Evolutionary conservation across 768 basidiomycete genomes (phyloP), one percentile per base, ranked within the genome.

Genomic region (Auricularia sp.): DNA sequence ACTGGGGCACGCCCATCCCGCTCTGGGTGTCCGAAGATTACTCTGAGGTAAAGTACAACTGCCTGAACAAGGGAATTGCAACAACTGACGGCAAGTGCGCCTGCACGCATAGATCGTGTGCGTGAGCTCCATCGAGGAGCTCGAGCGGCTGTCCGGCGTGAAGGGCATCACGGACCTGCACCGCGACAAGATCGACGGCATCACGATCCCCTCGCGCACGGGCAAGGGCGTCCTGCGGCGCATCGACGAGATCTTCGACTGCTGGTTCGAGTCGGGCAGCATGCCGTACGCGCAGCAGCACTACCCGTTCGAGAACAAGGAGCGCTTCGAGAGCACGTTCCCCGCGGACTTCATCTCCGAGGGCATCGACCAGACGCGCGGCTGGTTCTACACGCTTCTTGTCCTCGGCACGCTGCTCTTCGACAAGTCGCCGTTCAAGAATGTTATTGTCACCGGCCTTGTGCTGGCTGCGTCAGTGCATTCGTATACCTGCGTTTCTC

Each of bases 221-320:
- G 96, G 95, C 63, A 95, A 92, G 70, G 96, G 96, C 16, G 75
- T 76, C 11, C 77, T 99, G 29, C 91, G 83, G 75, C 87, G 97
- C 61, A 82, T 98, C n/a, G 92, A 97, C 66, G 97, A 98, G 75
- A 94, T 99, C 44, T 98, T 99, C 73, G 97, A 99, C 73, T 99
- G 97, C 72, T 99, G 97, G 97, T 99, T 99, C 73, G 97, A 99
- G 77, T 98, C 96, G 3, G 97, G 97, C 70, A 98, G 96, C 73
- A 99, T 99, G 97, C 97, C 97, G 3, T 99, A 94, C 73, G 96
- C 95, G 3, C 96, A 98, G 71, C 81, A 86, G 13, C 97, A 99
- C 74, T 98, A 97, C 81, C 97, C 97, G 11, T 98, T 98, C 75
- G 97, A 98, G 77, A 98, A 98, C 76, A 88, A 90, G 75, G 89